phyloP scores from a whole-genome alignment of 805 yeast species.

The Ogataea dorogensis region DNA sequence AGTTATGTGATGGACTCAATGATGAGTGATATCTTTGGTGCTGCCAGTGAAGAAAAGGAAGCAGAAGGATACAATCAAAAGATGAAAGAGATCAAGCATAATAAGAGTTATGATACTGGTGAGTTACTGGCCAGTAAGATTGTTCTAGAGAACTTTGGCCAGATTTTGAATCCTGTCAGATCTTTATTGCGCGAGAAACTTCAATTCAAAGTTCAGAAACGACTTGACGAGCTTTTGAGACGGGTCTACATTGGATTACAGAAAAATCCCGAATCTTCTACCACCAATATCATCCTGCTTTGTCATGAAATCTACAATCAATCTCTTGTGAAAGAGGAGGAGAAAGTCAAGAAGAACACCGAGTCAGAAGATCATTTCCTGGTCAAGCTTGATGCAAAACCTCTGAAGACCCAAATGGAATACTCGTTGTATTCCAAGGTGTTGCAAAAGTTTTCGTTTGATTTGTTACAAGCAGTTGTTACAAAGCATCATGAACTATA shows the following conservation, averaged over 20 bases:
- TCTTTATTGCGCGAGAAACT: conserved; percentile 61
- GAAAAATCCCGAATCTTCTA: conserved; percentile 58
- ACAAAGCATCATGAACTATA: conserved; percentile 59
- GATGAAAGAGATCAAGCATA: conserved; percentile 87
- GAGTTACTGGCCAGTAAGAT: conserved; percentile 72
- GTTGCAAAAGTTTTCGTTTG: conserved; percentile 74
- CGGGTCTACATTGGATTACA: conserved; percentile 78
- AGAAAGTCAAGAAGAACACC: conserved; percentile 17
- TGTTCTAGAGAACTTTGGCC: conserved; percentile 52
- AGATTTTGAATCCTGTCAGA: conserved; percentile 67
- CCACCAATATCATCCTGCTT: conserved; percentile 59
- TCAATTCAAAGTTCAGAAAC: conserved; percentile 64
- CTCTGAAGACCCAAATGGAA: conserved; percentile 52
- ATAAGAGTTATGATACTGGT: conserved; percentile 84
- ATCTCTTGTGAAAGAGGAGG: conserved; percentile 36
- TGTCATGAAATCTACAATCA: conserved; percentile 71
- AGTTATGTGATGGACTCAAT: conserved; percentile 61
- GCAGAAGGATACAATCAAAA: conserved; percentile 85
- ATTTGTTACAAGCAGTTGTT: conserved; percentile 69
- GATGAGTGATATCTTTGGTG: conserved; percentile 92
- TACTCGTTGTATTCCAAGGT: conserved; percentile 56
- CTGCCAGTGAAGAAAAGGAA: conserved; percentile 91
- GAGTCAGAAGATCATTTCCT: conserved; percentile 56
- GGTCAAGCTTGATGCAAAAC: conserved; percentile 67
- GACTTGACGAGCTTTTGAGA: conserved; percentile 74